phyloP scores from a whole-genome alignment of 768 basidiomycete species.

The Sarcodon aspratus region DNA sequence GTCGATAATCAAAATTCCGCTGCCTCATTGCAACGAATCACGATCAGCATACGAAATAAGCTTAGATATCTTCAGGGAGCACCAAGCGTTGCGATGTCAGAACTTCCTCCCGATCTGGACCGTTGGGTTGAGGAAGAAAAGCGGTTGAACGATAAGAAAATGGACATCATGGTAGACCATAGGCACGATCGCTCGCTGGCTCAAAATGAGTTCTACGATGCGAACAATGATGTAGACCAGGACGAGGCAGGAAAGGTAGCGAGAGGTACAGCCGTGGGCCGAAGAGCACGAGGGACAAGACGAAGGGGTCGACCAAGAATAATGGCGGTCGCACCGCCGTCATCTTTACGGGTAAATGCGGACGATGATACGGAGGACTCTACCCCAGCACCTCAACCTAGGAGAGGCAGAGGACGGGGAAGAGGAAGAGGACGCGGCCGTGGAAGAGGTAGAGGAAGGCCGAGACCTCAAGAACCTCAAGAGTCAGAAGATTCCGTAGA shows the following conservation, averaged over 20 bases:
- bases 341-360: constrained; percentile 13
- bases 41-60: constrained; percentile 77
- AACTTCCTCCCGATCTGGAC: constrained; percentile 87
- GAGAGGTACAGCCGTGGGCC: constrained; percentile 10
- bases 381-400: constrained; percentile 18
- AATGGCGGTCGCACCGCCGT: constrained; percentile 14
- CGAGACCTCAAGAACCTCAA: constrained; percentile 4
- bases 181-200: constrained; percentile 39
- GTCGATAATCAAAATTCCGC: constrained; percentile 90
- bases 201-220: constrained; percentile 66
- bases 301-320: constrained; percentile 20
- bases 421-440: constrained; percentile 21
- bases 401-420: constrained; percentile 19
- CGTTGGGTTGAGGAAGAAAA: constrained; percentile 69
- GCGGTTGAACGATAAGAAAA: constrained; percentile 63
- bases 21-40: constrained; percentile 75
- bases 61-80: constrained; percentile 89
- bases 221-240: constrained; percentile 55
- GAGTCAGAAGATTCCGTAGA: neutral
- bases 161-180: constrained; percentile 42
- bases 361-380: constrained; percentile 29
- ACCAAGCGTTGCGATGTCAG: constrained; percentile 93
- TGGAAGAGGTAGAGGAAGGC: constrained; percentile 16
- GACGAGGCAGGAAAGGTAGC: constrained; percentile 16
- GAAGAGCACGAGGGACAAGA: constrained; percentile 14